Conservation (phyloP, 129 eudicot genomes). For the Erigeron canadensis region DNA sequence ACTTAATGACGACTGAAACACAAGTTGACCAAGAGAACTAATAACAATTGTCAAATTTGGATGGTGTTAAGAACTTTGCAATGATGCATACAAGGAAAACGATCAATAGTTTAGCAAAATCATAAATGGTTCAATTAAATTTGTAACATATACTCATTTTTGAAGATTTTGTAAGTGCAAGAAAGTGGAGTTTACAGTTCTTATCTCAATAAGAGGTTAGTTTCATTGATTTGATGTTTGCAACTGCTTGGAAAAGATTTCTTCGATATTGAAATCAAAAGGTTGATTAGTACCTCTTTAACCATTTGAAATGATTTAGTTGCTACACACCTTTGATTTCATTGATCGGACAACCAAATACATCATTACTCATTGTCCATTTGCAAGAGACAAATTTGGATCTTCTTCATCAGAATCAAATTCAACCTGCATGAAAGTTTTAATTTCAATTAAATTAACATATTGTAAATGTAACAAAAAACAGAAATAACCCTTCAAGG, state of each 20-base stretch:
- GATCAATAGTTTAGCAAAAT: neutral
- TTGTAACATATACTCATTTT: neutral
- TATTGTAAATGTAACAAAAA: neutral
- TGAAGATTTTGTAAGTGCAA: neutral
- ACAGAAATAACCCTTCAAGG: neutral
- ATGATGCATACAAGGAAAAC: neutral
- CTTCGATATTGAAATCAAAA: neutral
- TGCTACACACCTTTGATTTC: conserved; percentile 4
- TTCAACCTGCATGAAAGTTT: conserved; percentile 58
- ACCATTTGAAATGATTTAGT: neutral
- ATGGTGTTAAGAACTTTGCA: neutral
- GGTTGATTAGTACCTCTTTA: neutral
- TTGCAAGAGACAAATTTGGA: conserved; percentile 51
- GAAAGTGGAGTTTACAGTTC: neutral
- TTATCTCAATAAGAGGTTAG: neutral
- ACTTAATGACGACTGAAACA: neutral
- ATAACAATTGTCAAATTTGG: conserved; percentile 3
- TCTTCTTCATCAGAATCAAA: conserved; percentile 93
- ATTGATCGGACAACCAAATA: neutral
- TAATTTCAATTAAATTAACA: neutral
- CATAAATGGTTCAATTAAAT: neutral
- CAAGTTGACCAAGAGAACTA: neutral
- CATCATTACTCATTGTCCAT: conserved; percentile 13
- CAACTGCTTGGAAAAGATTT: neutral
- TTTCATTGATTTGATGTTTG: neutral